A percentile compares a stretch with the other conserved stretches of the same genome.
phyloP scores from a whole-genome alignment of 2,329 filamentous ascomycete species.

The Purpureocillium takamizusanense region DNA sequence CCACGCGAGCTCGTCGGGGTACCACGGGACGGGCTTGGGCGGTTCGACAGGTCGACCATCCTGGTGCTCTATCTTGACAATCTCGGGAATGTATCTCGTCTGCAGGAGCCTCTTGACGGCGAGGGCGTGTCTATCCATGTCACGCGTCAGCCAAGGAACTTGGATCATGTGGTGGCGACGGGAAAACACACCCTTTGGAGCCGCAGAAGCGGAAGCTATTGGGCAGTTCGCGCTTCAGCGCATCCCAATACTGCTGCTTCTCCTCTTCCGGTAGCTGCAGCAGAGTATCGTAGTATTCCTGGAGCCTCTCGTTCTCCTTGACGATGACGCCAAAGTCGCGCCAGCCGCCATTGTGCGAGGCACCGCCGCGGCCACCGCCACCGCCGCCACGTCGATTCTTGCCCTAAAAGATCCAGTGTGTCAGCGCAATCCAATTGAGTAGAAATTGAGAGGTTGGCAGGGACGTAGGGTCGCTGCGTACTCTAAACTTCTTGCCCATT shows the following conservation, averaged over 20 bases:
- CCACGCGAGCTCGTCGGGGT: slow-evolving; percentile 91
- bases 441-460: neutral
- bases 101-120: slow-evolving; percentile 83
- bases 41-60: slow-evolving; percentile 77
- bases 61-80: slow-evolving; percentile 71
- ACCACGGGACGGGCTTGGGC: slow-evolving; percentile 78
- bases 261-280: slow-evolving; percentile 71
- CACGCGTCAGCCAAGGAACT: slow-evolving; percentile 6
- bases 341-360: slow-evolving; percentile 16
- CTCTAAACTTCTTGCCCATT: slow-evolving; percentile 29
- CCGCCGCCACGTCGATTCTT: slow-evolving; percentile 26
- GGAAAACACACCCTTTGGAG: slow-evolving; percentile 69
- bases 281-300: slow-evolving; percentile 76
- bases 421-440: slow-evolving; percentile 8
- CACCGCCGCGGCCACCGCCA: slow-evolving; percentile 20
- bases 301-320: slow-evolving; percentile 77
- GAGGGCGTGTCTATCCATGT: slow-evolving; percentile 64
- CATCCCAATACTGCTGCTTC: slow-evolving; percentile 72
- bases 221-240: slow-evolving; percentile 74
- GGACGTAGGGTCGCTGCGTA: slow-evolving; percentile 8
- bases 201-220: slow-evolving; percentile 98
- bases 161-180: too few relatives aligned
- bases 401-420: slow-evolving; percentile 15
- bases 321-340: slow-evolving; percentile 37
- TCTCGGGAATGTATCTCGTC: slow-evolving; percentile 82